These are phyloP conservation scores for Neurospora sp. DNA, from an alignment of 495 filamentous ascomycete species.

Conservation along the genomic window DNA sequence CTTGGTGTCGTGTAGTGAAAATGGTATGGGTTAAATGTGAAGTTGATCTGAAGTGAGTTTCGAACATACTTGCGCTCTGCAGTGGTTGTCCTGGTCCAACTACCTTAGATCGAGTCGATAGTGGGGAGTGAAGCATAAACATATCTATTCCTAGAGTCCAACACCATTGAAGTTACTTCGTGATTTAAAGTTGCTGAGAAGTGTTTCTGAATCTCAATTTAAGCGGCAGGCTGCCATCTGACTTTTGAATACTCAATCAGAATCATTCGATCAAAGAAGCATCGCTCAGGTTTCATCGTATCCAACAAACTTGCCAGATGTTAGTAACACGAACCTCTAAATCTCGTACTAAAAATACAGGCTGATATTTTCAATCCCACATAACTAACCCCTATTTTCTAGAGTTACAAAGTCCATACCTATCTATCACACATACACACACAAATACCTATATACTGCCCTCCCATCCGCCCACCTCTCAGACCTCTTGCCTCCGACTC, in stretches of 20 bases:
- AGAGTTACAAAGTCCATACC: background rate
- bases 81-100: too few relatives aligned
- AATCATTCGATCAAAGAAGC: too few relatives aligned
- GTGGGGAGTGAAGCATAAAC: too few relatives aligned
- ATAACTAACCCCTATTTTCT: background rate
- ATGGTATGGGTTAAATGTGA: background rate
- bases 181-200: too few relatives aligned
- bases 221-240: too few relatives aligned
- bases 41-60: background rate
- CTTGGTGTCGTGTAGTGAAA: background rate
- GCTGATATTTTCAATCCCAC: background rate
- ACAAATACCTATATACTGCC: background rate
- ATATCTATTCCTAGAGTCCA: too few relatives aligned
- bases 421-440: background rate
- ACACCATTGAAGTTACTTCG: too few relatives aligned
- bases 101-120: too few relatives aligned
- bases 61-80: too few relatives aligned
- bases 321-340: background rate
- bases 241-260: too few relatives aligned
- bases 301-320: background rate
- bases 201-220: too few relatives aligned
- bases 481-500: too few relatives aligned
- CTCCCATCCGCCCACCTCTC: background rate
- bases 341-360: background rate
- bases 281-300: background rate